Conservation (phyloP, 1,284 basidiomycete genomes). For the Inonotus obliquus region DNA sequence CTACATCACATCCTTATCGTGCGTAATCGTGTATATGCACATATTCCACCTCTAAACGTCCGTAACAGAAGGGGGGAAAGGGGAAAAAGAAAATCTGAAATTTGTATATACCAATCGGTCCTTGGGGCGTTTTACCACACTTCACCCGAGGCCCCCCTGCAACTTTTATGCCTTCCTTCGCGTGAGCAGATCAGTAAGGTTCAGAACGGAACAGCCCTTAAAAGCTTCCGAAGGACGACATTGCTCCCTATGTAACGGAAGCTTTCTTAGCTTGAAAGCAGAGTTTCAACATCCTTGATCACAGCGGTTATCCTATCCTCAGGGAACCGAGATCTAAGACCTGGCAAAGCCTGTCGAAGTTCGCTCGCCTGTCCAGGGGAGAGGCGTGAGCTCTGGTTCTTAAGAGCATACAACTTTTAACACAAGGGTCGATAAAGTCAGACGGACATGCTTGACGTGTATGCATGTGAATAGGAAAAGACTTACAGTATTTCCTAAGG, state of each 20-base stretch:
- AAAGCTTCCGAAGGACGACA: neutral
- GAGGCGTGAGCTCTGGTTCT: conserved; percentile 32
- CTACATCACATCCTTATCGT: too few species aligned
- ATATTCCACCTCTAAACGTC: too few species aligned
- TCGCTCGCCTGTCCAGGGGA: conserved; percentile 36
- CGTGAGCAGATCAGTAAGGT: neutral
- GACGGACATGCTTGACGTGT: neutral
- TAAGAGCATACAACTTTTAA: conserved; percentile 45
- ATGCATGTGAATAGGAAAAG: neutral
- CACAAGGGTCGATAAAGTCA: neutral
- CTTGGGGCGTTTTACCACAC: too few species aligned
- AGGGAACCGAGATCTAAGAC: conserved; percentile 41
- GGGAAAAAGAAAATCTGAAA: too few species aligned
- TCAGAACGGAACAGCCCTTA: neutral
- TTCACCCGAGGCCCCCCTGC: too few species aligned
- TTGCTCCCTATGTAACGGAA: neutral
- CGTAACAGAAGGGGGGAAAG: too few species aligned
- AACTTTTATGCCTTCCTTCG: too few species aligned
- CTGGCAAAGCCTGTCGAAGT: conserved; percentile 37
- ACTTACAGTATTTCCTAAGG: conserved; percentile 83
- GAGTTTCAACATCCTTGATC: conserved; percentile 39
- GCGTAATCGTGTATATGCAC: too few species aligned
- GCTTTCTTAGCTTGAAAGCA: neutral
- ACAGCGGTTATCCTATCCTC: conserved; percentile 56
- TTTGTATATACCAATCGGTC: too few species aligned